These are phyloP conservation scores for Dipteronia dyeriana DNA, from an alignment of 345 rosid species.

Conservation along the genomic window DNA sequence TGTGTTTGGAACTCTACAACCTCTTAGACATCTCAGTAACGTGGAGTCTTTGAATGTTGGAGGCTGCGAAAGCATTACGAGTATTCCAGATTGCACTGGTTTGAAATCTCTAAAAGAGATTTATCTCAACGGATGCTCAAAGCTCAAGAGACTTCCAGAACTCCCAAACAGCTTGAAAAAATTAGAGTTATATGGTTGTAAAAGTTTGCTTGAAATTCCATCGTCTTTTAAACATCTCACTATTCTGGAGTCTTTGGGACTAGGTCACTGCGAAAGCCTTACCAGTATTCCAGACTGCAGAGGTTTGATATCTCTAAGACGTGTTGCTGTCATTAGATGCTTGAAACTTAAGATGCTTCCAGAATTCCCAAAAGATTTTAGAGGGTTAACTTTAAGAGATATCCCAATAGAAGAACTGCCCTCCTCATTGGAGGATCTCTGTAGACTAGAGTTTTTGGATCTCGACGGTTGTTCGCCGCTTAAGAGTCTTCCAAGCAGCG, in stretches of 20 bases:
- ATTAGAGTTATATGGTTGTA: slow-evolving; percentile 27
- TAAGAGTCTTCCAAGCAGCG: slow-evolving; percentile 27
- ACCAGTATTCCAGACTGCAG: too few relatives aligned
- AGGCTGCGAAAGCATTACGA: slow-evolving; percentile 12
- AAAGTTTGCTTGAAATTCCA: slow-evolving; percentile 19
- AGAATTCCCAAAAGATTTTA: too few relatives aligned
- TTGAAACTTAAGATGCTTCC: too few relatives aligned
- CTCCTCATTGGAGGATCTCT: slow-evolving; percentile 18
- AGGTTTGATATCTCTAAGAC: too few relatives aligned
- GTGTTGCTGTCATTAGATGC: too few relatives aligned
- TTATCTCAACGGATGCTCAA: neutral
- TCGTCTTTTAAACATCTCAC: too few relatives aligned
- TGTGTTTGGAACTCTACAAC: slow-evolving; percentile 17
- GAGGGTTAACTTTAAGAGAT: too few relatives aligned
- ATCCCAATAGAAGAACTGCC: slow-evolving; percentile 16
- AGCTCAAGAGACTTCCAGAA: slow-evolving; percentile 17
- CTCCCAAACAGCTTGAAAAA: slow-evolving; percentile 24
- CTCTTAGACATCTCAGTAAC: slow-evolving; percentile 24
- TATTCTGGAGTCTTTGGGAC: too few relatives aligned
- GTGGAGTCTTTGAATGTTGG: slow-evolving; percentile 28
- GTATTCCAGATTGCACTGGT: neutral
- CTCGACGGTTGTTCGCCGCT: slow-evolving; percentile 28
- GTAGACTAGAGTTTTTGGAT: slow-evolving; percentile 22
- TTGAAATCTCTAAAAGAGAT: neutral
- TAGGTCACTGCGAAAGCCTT: too few relatives aligned